Conservation (phyloP, 371 early-diverging fungal species). For the Mycotypha africana region DNA sequence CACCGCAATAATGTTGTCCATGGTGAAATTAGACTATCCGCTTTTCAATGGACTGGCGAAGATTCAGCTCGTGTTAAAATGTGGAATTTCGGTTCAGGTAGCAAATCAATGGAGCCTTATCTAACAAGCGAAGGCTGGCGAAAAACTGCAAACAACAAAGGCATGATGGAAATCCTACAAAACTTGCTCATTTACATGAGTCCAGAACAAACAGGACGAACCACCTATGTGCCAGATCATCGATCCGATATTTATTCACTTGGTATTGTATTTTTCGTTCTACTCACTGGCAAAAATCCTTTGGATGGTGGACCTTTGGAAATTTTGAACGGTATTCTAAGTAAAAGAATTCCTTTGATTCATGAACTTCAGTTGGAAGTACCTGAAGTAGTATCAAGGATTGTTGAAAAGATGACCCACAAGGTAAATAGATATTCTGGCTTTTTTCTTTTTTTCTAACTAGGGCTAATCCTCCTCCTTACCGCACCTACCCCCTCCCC, state of each 20-base stretch:
- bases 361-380: slow-evolving; percentile 45
- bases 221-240: slow-evolving; percentile 51
- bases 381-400: slow-evolving; percentile 38
- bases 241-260: slow-evolving; percentile 53
- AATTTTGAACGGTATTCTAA: slow-evolving; percentile 47
- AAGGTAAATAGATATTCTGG: slow-evolving; percentile 28
- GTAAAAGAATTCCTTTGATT: slow-evolving; percentile 38
- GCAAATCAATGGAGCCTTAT: slow-evolving; percentile 28
- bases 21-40: slow-evolving; percentile 33
- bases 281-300: slow-evolving; percentile 47
- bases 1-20: slow-evolving; percentile 37
- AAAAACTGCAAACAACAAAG: slow-evolving; percentile 30
- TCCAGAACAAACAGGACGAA: slow-evolving; percentile 54
- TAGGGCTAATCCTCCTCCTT: too few species aligned
- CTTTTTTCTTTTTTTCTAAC: background rate
- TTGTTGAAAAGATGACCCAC: slow-evolving; percentile 52
- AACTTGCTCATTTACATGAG: slow-evolving; percentile 33
- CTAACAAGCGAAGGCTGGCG: slow-evolving; percentile 43
- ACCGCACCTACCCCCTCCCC: background rate
- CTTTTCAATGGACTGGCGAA: slow-evolving; percentile 36
- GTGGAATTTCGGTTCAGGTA: slow-evolving; percentile 34
- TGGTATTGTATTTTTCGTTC: slow-evolving; percentile 46
- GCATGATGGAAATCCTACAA: slow-evolving; percentile 19
- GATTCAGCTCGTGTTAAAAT: slow-evolving; percentile 28
- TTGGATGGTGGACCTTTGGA: slow-evolving; percentile 50